These are phyloP conservation scores for Colletotrichum eremochloae DNA, from an alignment of 2,329 filamentous ascomycete species.

Conservation along the genomic window DNA sequence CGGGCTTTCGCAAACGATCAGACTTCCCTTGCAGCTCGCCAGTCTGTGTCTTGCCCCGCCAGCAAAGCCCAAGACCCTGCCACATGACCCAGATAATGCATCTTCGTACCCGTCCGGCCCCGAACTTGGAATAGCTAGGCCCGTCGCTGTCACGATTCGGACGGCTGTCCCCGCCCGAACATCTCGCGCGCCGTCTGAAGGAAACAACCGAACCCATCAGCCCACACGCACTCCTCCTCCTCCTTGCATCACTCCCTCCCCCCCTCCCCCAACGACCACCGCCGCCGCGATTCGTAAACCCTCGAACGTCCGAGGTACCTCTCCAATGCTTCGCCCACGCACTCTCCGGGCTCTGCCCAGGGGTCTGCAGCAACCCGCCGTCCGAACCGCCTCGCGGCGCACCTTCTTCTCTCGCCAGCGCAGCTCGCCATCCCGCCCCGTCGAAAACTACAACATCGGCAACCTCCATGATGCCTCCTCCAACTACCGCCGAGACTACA, in stretches of 20 bases:
- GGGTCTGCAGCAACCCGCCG: slow-evolving; percentile 35
- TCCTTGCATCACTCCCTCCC: neutral
- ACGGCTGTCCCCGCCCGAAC: slow-evolving; percentile 37
- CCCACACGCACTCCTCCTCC: slow-evolving; percentile 8
- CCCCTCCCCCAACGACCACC: neutral
- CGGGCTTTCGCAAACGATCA: slow-evolving; percentile 25
- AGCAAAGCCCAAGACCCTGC: slow-evolving; percentile 12
- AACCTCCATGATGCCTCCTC: slow-evolving; percentile 60
- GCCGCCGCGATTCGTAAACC: neutral
- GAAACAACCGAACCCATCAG: slow-evolving; percentile 25
- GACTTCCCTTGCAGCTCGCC: slow-evolving; percentile 28
- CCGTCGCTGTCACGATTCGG: slow-evolving; percentile 7
- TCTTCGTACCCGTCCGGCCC: slow-evolving; percentile 32
- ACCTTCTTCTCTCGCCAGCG: slow-evolving; percentile 51
- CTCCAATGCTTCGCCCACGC: slow-evolving; percentile 49
- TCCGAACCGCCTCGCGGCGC: slow-evolving; percentile 46
- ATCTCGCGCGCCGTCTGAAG: slow-evolving; percentile 36
- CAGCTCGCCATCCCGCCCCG: slow-evolving; percentile 50
- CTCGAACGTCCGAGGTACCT: neutral
- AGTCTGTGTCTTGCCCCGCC: slow-evolving; percentile 25
- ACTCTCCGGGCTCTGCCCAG: slow-evolving; percentile 46
- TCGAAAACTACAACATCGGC: slow-evolving; percentile 65
- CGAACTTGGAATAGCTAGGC: slow-evolving; percentile 28
- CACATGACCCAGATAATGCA: slow-evolving; percentile 35
- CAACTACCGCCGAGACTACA: slow-evolving; percentile 65